Evolutionary conservation across 116 monocot genomes (phyloP).

Genomic region (Posidonia oceanica): DNA sequence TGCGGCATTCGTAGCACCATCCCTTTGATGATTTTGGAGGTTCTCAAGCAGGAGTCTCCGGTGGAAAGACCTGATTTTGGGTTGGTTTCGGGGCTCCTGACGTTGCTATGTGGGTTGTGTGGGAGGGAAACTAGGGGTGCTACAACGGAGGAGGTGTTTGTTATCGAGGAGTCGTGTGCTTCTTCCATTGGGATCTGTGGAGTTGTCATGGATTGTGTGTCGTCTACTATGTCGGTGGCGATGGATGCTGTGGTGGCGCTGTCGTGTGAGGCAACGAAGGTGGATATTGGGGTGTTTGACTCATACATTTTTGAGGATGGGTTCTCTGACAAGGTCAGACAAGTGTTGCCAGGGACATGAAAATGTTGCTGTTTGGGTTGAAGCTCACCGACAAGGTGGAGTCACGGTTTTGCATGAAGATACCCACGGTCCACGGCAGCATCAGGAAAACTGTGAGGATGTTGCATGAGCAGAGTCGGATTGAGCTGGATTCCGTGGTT

Average conservation of each 20-base stretch:
- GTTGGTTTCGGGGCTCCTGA: constrained; percentile 26
- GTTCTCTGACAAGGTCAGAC: constrained; percentile 62
- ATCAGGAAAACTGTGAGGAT: constrained; percentile 51
- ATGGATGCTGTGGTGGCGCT: constrained; percentile 62
- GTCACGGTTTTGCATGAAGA: constrained; percentile 20
- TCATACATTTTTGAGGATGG: constrained; percentile 62
- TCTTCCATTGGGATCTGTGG: constrained; percentile 34
- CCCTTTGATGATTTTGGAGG: constrained; percentile 27
- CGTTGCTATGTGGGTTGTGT: constrained; percentile 30
- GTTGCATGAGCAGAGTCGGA: no score
- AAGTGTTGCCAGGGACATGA: constrained; percentile 64
- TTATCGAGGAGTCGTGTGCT: constrained; percentile 30
- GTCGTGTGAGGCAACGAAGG: no score
- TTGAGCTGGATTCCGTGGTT: constrained; percentile 56
- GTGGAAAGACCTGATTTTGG: constrained; percentile 43
- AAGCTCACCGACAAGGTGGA: constrained; percentile 26
- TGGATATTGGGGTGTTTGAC: no score
- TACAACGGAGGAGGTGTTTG: constrained; percentile 33
- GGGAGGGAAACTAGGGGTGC: constrained; percentile 16
- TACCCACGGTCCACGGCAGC: constrained; percentile 47
- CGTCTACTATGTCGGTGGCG: constrained; percentile 27
- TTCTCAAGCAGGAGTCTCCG: constrained; percentile 14
- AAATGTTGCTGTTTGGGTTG: no score
- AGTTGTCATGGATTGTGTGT: no score
- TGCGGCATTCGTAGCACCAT: constrained; percentile 18